Conservation (phyloP, 1,284 basidiomycete species). For the Ganoderma boninense region DNA sequence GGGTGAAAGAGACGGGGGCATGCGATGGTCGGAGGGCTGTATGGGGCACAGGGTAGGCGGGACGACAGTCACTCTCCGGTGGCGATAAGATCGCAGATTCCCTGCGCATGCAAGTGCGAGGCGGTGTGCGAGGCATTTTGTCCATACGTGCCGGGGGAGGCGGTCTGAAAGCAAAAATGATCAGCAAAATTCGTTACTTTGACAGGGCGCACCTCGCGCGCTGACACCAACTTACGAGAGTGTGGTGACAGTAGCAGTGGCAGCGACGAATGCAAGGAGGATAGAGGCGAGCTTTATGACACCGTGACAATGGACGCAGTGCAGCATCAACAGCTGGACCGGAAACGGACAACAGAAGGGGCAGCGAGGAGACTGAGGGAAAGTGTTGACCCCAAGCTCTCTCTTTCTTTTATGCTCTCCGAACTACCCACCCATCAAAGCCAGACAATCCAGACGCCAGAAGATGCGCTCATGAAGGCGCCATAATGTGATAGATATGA, state of each 20-base stretch:
- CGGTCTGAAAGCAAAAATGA: background rate
- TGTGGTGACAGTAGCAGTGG: background rate
- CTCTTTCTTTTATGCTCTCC: background rate
- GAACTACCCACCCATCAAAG: background rate
- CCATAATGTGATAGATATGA: no score
- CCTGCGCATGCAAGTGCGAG: background rate
- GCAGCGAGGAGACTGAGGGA: no score
- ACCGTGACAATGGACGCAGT: background rate
- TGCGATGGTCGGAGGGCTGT: constrained; percentile 48
- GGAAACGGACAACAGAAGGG: background rate
- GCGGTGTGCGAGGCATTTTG: background rate
- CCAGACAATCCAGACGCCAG: background rate
- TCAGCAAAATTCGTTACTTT: background rate
- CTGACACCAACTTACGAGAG: background rate
- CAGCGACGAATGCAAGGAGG: background rate
- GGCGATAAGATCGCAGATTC: constrained; percentile 32
- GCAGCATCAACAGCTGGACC: no score
- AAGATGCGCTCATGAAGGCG: no score
- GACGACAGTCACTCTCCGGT: constrained; percentile 38
- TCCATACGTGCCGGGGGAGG: background rate
- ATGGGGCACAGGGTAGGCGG: constrained; percentile 39
- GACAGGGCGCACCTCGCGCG: background rate
- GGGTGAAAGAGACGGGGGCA: constrained; percentile 82
- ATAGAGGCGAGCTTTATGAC: background rate
- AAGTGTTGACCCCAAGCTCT: background rate